Evolutionary conservation across 495 filamentous ascomycete genomes (phyloP), one percentile per base, ranked within the genome.

Genomic region (Neurospora sp.): DNA sequence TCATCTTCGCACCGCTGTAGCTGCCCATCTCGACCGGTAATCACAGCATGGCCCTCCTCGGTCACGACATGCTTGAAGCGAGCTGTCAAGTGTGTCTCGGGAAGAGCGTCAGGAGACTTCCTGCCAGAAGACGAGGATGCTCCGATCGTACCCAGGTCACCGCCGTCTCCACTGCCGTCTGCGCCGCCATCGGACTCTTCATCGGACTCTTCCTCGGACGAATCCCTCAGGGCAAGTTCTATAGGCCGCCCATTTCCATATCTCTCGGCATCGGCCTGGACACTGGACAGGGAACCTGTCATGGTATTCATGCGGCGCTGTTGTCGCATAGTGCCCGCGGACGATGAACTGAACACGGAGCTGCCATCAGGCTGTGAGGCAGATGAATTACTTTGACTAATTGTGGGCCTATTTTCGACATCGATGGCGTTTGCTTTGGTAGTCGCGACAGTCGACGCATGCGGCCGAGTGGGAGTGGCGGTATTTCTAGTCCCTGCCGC

Each of bases 1-100:
- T 97, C 95, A 80, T 98, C 95, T 80, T 98, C 95, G 79, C 93
- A 97, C 48, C 88, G 81, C 76, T 94, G 92, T 48, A 95, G 83
- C 2, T 82, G 87, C 3, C 91, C 89, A 71, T 91, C 87, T 70
- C 92, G 85, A 12, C 94, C 94, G 6, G 93, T 95, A 69, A 97
- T 90, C 22, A 98, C 88, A 6, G 90, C 91, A 83, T 98, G 94
- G 0, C 94, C 94, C 68, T 88, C 91, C 8, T 93, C 89, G 0
- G 92, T 94, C 61, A 91, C 79, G 31, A 92, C 84, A 80, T 98
- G 93, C 77, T 90, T 90, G 81, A 96, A 97, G 4, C 94, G 89
- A 16, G 88, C 80, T 3, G 94, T 94, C 10, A 93, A 78, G 10
- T 81, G 71, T 8, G 76, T 68, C 9, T 82, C 75, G 39, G 89